phyloP scores from a whole-genome alignment of 805 yeast genomes.

The Spencermartinsiella europaea region DNA sequence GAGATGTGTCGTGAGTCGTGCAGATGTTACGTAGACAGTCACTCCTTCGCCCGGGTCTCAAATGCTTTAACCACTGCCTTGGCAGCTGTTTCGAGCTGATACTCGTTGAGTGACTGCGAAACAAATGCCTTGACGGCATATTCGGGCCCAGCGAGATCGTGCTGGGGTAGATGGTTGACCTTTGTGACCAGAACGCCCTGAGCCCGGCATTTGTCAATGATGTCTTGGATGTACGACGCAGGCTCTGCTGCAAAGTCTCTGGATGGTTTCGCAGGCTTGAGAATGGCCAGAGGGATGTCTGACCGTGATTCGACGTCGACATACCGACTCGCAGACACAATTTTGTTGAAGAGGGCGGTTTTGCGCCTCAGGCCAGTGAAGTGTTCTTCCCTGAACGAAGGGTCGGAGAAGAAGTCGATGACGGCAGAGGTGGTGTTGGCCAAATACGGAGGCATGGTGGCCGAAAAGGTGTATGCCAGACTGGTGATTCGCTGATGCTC shows the following conservation, averaged over 20 bases:
- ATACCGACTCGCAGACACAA: slow-evolving; percentile 13
- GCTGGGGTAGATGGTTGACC: slow-evolving; percentile 57
- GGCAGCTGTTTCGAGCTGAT: slow-evolving; percentile 43
- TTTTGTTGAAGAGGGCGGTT: slow-evolving; percentile 7
- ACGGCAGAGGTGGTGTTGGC: slow-evolving; percentile 39
- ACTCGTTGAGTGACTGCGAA: slow-evolving; percentile 37
- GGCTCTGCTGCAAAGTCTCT: slow-evolving; percentile 27
- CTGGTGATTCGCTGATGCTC: slow-evolving; percentile 90
- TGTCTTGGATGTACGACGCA: slow-evolving; percentile 59
- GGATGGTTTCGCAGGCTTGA: slow-evolving; percentile 26
- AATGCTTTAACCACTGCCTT: slow-evolving; percentile 29
- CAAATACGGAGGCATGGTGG: slow-evolving; percentile 88
- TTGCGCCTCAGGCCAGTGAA: slow-evolving; percentile 7
- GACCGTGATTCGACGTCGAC: slow-evolving; percentile 51
- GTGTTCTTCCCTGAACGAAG: slow-evolving; percentile 9
- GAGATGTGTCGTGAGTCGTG: too few relatives aligned
- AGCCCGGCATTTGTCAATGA: slow-evolving; percentile 53
- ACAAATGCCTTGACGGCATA: slow-evolving; percentile 54
- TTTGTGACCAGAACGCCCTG: slow-evolving; percentile 60
- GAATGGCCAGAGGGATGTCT: slow-evolving; percentile 64
- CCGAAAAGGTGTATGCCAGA: slow-evolving; percentile 87
- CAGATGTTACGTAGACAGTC: too few relatives aligned
- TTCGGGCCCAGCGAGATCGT: slow-evolving; percentile 65
- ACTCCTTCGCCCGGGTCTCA: neutral
- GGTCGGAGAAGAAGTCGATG: slow-evolving; percentile 13